Conservation (phyloP, 192 early-diverging fungal species). For the Rhizoclosmatium globosum region DNA sequence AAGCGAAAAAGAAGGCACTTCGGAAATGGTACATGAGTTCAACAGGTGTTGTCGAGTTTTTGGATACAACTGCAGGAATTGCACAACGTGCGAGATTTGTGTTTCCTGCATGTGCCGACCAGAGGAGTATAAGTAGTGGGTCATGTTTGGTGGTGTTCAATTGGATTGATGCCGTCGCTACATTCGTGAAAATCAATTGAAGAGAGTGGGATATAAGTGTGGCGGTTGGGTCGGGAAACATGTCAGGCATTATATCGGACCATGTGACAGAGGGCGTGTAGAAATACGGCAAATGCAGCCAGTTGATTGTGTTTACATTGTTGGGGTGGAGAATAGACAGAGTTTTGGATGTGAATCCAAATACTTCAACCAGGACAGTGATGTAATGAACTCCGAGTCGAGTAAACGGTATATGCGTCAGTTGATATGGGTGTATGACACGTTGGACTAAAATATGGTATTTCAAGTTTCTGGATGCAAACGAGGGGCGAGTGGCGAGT, state of each 20-base stretch:
- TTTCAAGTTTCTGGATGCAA: neutral
- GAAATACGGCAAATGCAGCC: neutral
- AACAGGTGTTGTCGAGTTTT: neutral
- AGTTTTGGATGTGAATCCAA: neutral
- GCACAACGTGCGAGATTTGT: neutral
- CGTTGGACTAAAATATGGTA: neutral
- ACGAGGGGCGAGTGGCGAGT: neutral
- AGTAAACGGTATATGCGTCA: neutral
- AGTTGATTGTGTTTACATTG: neutral
- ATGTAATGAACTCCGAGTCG: neutral
- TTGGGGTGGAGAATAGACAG: neutral
- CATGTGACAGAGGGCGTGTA: neutral
- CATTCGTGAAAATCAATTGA: no score
- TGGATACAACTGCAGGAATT: neutral
- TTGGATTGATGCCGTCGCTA: no score
- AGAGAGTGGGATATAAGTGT: neutral
- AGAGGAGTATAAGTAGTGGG: neutral
- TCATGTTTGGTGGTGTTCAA: neutral
- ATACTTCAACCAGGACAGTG: neutral
- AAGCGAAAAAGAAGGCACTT: neutral
- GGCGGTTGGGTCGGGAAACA: neutral
- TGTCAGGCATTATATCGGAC: neutral
- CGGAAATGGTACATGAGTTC: neutral
- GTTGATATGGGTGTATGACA: neutral
- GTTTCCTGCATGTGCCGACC: neutral